Percentiles rank a stretch among this genome's conserved stretches.
Evolutionary conservation across 306 rosid genomes (phyloP).

Genomic region (Quercus cerris): DNA sequence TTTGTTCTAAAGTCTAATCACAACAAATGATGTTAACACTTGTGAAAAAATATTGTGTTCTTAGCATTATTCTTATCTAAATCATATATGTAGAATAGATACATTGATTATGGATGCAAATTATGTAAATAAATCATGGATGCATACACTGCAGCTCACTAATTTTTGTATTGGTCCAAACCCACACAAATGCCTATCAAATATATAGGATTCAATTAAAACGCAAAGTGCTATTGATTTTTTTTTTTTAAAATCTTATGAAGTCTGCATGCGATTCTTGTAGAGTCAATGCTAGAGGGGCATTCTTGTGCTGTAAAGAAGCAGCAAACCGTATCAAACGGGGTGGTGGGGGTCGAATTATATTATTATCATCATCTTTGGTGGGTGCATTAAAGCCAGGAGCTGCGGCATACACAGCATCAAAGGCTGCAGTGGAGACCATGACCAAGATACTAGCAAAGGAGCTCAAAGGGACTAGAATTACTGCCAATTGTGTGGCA

Average conservation of each 20-base stretch:
- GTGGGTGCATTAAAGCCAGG: constrained; percentile 32
- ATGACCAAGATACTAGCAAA: constrained; percentile 52
- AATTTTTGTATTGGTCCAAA: too few species aligned
- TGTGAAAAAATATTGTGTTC: too few species aligned
- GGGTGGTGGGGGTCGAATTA: constrained; percentile 58
- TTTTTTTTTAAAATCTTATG: neutral
- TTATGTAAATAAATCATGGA: too few species aligned
- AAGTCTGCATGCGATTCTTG: neutral
- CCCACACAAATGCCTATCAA: neutral
- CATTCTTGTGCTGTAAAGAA: constrained; percentile 45
- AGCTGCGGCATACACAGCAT: constrained; percentile 33
- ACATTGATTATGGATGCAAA: too few species aligned
- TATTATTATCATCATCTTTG: constrained; percentile 38
- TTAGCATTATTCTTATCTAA: too few species aligned
- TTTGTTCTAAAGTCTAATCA: too few species aligned
- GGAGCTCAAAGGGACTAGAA: constrained; percentile 49
- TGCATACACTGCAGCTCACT: too few species aligned
- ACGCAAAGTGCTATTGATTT: neutral
- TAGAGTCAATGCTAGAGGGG: constrained; percentile 43
- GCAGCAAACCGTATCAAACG: constrained; percentile 47
- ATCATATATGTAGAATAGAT: too few species aligned
- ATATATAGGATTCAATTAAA: neutral
- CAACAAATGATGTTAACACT: too few species aligned
- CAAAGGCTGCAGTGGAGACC: constrained; percentile 66
- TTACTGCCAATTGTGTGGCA: constrained; percentile 58